Base-by-base conservation (phyloP, 2,329 filamentous ascomycete species). In the Trichoderma harzianum region DNA sequence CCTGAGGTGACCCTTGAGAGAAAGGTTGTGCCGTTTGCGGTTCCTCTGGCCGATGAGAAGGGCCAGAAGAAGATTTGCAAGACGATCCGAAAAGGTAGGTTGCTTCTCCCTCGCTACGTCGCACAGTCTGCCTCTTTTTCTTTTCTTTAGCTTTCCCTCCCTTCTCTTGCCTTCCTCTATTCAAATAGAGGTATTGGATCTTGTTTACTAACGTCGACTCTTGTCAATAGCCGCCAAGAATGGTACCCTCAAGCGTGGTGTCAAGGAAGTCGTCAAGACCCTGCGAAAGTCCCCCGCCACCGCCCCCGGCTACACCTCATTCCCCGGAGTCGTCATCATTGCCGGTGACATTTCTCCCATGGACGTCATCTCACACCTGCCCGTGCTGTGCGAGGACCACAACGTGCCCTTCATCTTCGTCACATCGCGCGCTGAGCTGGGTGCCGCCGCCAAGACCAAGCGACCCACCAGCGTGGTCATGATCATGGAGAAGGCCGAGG, bases 211-310 rank as follows among this genome's bases (percentile, higher is more conserved):
- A 70, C 60, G 21, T 7, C 3, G 0, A 24, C 11, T 12, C 21
- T 30, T 30, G 10, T 30, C 72, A 32, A 69, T 83, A 98, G 96
- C 95, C 77, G 95, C 96, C 78, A 97, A 97, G 85, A 90, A 94
- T 85, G 97, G 97, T 85, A 93, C 93, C 72, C 92, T 99, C 80
- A 97, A 97, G 86, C 95, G 96, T 80, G 96, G 96, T 80, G 96
- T 99, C 76, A 99, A 99, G 85, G 96, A 99, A 86, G 95, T 97
- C 80, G 95, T 98, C 85, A 99, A 99, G 86, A 92, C 95, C 39
- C 93, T 99, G 78, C 94, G 96, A 86, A 98, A 98, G 86, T 95
- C 94, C 16, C 88, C 93, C 72, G 83, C 89, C 77, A 88, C 90
- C 71, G 88, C 90, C n/a, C 88, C 90, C 73, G 87, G 89, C 75